A percentile compares a stretch with the other conserved stretches of the same genome.
phyloP scores from a whole-genome alignment of 768 basidiomycete genomes.

The Rhizopogon sp. region DNA sequence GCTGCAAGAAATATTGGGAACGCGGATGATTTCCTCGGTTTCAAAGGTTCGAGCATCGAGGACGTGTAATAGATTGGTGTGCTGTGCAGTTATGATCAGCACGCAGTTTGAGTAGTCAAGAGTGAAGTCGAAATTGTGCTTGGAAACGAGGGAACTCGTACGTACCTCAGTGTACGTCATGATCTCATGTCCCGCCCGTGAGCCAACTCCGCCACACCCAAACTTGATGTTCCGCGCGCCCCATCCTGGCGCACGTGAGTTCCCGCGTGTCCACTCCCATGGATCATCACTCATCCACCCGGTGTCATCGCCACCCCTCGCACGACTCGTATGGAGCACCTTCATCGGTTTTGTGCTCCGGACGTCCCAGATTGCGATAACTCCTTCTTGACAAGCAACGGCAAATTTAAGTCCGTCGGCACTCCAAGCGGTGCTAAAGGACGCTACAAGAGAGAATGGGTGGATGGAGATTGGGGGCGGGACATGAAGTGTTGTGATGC shows the following conservation, averaged over 20 bases:
- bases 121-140: background rate
- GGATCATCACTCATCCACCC: constrained; percentile 58
- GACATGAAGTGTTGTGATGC: constrained; percentile 63
- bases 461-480: constrained; percentile 48
- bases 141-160: background rate
- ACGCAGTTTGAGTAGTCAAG: background rate
- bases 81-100: constrained; percentile 38
- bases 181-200: constrained; percentile 56
- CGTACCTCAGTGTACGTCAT: constrained; percentile 87
- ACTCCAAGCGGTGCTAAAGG: constrained; percentile 79
- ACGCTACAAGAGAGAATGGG: constrained; percentile 35
- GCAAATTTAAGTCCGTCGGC: constrained; percentile 74
- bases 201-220: constrained; percentile 46
- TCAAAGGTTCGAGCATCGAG: constrained; percentile 87
- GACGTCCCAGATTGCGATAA: constrained; percentile 80
- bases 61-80: constrained; percentile 77
- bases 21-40: constrained; percentile 60
- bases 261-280: constrained; percentile 62
- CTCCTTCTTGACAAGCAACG: constrained; percentile 78
- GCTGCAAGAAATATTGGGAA: constrained; percentile 34
- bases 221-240: constrained; percentile 89
- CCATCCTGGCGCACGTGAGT: constrained; percentile 67
- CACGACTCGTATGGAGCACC: constrained; percentile 50
- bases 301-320: constrained; percentile 35
- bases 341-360: constrained; percentile 67